A percentile compares a stretch with the other conserved stretches of the same genome.
phyloP scores from a whole-genome alignment of 371 early-diverging fungal genomes.

The Mucor ambiguus region DNA sequence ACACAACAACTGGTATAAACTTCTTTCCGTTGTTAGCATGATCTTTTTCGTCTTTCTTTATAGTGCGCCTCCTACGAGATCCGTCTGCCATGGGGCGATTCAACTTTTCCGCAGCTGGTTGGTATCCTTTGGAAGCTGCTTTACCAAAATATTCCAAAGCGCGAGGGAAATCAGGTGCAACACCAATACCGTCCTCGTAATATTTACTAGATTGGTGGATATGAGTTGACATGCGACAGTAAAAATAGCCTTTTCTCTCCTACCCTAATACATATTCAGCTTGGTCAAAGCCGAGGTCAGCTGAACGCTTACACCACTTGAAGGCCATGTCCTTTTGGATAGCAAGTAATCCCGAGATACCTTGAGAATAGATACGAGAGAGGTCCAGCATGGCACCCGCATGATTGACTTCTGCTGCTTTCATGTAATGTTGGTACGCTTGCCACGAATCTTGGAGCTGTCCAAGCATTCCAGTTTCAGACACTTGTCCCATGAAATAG shows the following conservation, averaged over 20 bases:
- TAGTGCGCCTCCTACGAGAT: background rate
- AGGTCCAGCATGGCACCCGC: conserved; percentile 43
- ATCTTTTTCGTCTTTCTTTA: background rate
- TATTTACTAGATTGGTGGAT: conserved; percentile 41
- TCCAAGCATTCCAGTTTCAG: conserved; percentile 34
- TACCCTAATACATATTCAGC: conserved; percentile 53
- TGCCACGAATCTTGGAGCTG: conserved; percentile 16
- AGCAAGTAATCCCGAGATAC: conserved; percentile 28
- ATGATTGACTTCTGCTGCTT: conserved; percentile 40
- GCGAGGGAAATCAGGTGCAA: conserved; percentile 19
- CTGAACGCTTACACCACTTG: conserved; percentile 46
- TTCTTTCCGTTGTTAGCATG: background rate
- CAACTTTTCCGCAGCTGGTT: conserved; percentile 23
- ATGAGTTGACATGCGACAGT: conserved; percentile 21
- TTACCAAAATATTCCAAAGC: conserved; percentile 33
- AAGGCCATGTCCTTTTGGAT: conserved; percentile 32
- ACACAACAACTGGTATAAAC: conserved; percentile 1
- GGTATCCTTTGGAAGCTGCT: conserved; percentile 36
- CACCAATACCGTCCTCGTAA: conserved; percentile 34
- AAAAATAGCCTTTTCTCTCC: background rate
- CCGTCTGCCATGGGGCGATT: conserved; percentile 15
- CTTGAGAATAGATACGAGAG: conserved; percentile 33
- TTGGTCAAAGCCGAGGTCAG: conserved; percentile 33
- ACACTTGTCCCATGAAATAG: conserved; percentile 25
- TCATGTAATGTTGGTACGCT: conserved; percentile 39